Evolutionary conservation across 441 rosid genomes (phyloP).

Genomic region (Cnidoscolus chayamansa): DNA sequence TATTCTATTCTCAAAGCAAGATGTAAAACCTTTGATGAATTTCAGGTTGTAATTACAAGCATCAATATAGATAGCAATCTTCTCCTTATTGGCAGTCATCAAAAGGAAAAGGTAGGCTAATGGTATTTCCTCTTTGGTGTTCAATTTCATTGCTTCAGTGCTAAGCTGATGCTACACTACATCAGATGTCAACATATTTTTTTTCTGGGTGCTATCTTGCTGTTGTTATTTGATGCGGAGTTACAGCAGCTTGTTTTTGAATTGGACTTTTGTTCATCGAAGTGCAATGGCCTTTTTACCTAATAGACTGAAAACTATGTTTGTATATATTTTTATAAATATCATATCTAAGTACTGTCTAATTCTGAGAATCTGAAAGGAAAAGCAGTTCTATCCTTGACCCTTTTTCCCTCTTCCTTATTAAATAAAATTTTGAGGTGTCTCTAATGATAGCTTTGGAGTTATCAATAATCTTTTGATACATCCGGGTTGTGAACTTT

Average conservation of each 20-base stretch:
- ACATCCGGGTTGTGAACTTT: not conserved
- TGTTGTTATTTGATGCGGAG: not conserved
- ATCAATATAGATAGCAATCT: constrained; percentile 73
- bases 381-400: not conserved
- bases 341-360: not conserved
- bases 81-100: constrained; percentile 87
- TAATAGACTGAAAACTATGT: not conserved
- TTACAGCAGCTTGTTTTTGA: not conserved
- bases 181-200: not conserved
- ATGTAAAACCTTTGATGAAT: constrained; percentile 18
- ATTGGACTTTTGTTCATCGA: not conserved
- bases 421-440: not conserved
- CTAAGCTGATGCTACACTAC: not conserved
- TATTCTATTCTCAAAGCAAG: constrained; percentile 4
- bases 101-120: constrained; percentile 71
- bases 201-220: not conserved
- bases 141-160: not conserved
- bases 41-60: constrained; percentile 96
- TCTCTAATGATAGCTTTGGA: not conserved
- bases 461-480: not conserved
- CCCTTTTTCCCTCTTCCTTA: not conserved
- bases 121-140: not conserved
- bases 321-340: not conserved
- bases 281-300: not conserved
- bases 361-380: not conserved